phyloP scores from a whole-genome alignment of 306 rosid genomes.

The Hippophae tibetana region DNA sequence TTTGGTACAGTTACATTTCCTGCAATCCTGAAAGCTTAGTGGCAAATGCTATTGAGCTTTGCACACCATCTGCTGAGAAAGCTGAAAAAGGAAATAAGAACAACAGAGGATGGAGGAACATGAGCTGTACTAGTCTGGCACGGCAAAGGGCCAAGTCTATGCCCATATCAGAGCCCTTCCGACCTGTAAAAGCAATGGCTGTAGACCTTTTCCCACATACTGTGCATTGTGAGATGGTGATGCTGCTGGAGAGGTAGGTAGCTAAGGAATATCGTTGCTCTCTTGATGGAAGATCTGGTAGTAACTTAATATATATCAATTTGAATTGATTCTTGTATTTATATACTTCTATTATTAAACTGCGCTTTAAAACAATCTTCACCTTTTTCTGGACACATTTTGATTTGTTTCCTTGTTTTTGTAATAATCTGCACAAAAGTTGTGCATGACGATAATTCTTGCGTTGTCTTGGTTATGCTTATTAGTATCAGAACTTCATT shows the following conservation, averaged over 20 bases:
- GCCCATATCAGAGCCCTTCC: constrained; percentile 87
- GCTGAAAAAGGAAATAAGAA: constrained; percentile 62
- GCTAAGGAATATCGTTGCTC: neutral
- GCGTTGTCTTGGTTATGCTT: too few relatives aligned
- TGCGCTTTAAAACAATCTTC: too few relatives aligned
- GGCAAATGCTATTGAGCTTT: constrained; percentile 93
- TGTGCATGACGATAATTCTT: too few relatives aligned
- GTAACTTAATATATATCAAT: neutral
- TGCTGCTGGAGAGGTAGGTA: constrained; percentile 81
- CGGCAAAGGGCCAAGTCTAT: constrained; percentile 82
- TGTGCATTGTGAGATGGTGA: constrained; percentile 79
- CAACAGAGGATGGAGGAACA: constrained; percentile 89
- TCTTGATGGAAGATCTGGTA: neutral
- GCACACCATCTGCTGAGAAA: constrained; percentile 69
- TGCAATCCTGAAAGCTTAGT: constrained; percentile 91
- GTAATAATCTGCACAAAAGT: too few relatives aligned
- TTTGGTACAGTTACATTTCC: constrained; percentile 80
- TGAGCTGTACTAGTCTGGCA: constrained; percentile 83
- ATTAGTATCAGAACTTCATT: too few relatives aligned
- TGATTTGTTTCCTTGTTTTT: too few relatives aligned
- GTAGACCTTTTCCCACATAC: constrained; percentile 97
- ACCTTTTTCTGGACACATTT: too few relatives aligned
- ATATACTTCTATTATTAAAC: too few relatives aligned
- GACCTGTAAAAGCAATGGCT: constrained; percentile 80
- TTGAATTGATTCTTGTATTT: too few relatives aligned